Evolutionary conservation across 306 rosid genomes (phyloP), one percentile per base, ranked within the genome.

Genomic region (Parietaria judaica): DNA sequence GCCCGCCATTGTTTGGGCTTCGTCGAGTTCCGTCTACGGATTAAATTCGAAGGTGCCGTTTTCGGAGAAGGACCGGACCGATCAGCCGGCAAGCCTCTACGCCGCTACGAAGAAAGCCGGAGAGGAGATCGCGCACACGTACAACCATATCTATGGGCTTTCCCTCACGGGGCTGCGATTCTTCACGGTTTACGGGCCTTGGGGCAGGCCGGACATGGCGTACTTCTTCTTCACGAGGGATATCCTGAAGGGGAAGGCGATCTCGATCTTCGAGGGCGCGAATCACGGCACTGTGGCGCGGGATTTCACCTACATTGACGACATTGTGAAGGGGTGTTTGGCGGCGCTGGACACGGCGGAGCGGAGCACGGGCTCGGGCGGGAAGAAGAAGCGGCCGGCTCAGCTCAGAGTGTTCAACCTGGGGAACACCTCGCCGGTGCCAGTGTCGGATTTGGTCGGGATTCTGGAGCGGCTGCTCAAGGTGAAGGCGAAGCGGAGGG

Each of bases 141-240:
- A 90, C 50, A 90, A 90, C 72, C 96, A 90, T 69, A 87, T 90
- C 17, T 85, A 90, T 50, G 97, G 97, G 6, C 95, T 92, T 56
- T 88, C 98, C 7, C 75, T 92, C 17, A 92, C 98, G 0, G 98
- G 96, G 13, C 74, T 92, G 76, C 36, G 98, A 23, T 92, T 92
- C 67, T 92, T 92, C 63, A 92, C 98, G 11, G 98, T 92, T 70
- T 92, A 92, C 77, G 98, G 98, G 4, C 98, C 98, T 3, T 92
- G 98, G 98, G 98, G 98, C 43, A 82, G 96, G 72, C 97, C 97
- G 12, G 97, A 90, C 38, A 90, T 90, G 97, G 97, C 97, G 3
- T 90, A 90, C 63, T 92, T 92, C 78, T 92, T 92, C 55, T 92
- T 92, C 71, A 85, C 98, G 0, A 85, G 71, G 66, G 96, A 88